Evolutionary conservation across 495 filamentous ascomycete species (phyloP).

Genomic region (Neurospora tetraspora): DNA sequence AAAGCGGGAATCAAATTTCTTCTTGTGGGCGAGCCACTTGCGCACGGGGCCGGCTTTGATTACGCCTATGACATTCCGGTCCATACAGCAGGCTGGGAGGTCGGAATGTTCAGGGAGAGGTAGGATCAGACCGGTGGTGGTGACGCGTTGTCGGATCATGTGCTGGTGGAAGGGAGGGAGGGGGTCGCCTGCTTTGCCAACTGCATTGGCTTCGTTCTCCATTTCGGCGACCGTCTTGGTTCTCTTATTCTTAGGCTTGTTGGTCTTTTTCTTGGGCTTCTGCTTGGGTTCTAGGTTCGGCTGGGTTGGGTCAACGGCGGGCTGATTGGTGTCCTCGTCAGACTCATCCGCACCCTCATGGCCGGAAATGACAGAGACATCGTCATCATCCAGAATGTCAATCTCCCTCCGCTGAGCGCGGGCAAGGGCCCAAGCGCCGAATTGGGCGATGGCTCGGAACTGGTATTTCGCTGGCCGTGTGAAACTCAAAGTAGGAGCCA

Average conservation of each 20-base stretch:
- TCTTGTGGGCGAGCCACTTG: constrained; percentile 70
- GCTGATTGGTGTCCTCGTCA: constrained; percentile 12
- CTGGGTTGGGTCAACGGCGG: neutral
- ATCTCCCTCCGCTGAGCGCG: constrained; percentile 69
- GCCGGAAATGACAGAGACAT: constrained; percentile 61
- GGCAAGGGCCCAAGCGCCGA: constrained; percentile 82
- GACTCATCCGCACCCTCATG: constrained; percentile 33
- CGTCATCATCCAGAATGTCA: constrained; percentile 70
- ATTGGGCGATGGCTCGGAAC: constrained; percentile 78
- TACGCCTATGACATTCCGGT: constrained; percentile 56
- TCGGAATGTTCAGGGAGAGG: constrained; percentile 51
- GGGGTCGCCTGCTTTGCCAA: constrained; percentile 76
- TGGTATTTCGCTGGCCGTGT: constrained; percentile 91
- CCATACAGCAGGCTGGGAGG: constrained; percentile 52
- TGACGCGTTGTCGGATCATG: constrained; percentile 85
- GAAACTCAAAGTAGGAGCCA: constrained; percentile 81
- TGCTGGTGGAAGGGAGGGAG: constrained; percentile 67
- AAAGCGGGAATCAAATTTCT: constrained; percentile 61
- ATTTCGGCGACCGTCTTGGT: neutral
- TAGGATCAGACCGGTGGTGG: constrained; percentile 61
- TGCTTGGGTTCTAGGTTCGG: neutral
- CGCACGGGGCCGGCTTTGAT: constrained; percentile 69
- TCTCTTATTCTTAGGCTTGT: neutral
- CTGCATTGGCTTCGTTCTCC: constrained; percentile 18
- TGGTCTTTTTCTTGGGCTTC: constrained; percentile 1